These are phyloP conservation scores for Penicillium sumatraense DNA, from an alignment of 2,329 filamentous ascomycete species.

Conservation along the genomic window DNA sequence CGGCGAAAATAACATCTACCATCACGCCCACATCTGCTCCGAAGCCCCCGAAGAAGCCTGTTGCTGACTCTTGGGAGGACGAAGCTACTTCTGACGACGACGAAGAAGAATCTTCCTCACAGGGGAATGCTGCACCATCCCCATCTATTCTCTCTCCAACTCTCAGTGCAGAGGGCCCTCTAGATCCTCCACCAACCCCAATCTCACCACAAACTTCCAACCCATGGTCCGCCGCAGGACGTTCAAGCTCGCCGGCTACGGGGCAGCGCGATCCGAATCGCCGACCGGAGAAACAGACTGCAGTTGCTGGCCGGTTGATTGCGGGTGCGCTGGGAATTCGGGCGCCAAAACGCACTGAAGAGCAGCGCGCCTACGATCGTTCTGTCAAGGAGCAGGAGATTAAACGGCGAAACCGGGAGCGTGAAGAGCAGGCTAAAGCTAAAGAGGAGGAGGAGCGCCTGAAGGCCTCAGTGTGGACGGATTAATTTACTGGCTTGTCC, in stretches of 20 bases:
- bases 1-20: slow-evolving; percentile 7
- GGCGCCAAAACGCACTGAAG: slow-evolving; percentile 80
- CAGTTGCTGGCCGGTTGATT: slow-evolving; percentile 87
- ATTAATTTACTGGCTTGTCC: slow-evolving; percentile 34
- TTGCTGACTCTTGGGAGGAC: slow-evolving; percentile 79
- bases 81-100: slow-evolving; percentile 56
- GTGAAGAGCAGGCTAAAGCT: slow-evolving; percentile 65
- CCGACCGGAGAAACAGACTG: slow-evolving; percentile 89
- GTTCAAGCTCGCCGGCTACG: slow-evolving; percentile 17
- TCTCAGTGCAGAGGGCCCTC: slow-evolving; percentile 34
- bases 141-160: slow-evolving; percentile 34
- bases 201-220: slow-evolving; percentile 56
- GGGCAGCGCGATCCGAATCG: slow-evolving; percentile 24
- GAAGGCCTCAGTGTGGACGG: slow-evolving; percentile 88
- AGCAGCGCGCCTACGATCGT: slow-evolving; percentile 84
- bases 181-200: slow-evolving; percentile 70
- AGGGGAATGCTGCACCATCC: slow-evolving; percentile 18
- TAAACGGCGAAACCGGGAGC: slow-evolving; percentile 74
- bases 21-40: slow-evolving; percentile 2
- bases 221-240: slow-evolving; percentile 18
- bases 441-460: slow-evolving; percentile 71
- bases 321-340: slow-evolving; percentile 83
- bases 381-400: slow-evolving; percentile 83
- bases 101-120: slow-evolving; percentile 32
- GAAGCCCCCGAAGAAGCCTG: slow-evolving; percentile 39